Percentiles rank a stretch among this genome's conserved stretches.
Conservation (phyloP, 202 grass and related monocot genomes). For the Setaria italica region DNA sequence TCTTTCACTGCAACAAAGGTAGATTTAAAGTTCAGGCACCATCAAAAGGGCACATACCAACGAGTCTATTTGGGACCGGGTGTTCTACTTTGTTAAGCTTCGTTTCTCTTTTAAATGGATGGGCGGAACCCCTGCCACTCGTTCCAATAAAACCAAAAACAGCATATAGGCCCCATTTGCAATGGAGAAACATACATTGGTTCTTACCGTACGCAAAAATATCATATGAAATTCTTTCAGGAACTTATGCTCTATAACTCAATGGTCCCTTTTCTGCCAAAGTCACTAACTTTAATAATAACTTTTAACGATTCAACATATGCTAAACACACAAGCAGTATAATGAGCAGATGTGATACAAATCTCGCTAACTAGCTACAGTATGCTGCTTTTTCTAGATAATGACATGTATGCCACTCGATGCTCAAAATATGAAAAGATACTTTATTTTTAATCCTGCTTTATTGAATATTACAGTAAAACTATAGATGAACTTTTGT, state of each 20-base stretch:
- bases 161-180: constrained; percentile 7
- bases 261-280: constrained; percentile 8
- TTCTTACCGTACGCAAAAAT: not conserved
- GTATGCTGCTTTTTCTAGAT: not conserved
- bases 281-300: not conserved
- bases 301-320: not conserved
- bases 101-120: not conserved
- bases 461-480: not conserved
- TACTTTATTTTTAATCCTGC: not conserved
- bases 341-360: not conserved
- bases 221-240: constrained; percentile 14
- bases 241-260: constrained; percentile 21
- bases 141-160: constrained; percentile 5
- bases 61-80: not conserved
- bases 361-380: not conserved
- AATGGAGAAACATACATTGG: not conserved
- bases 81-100: not conserved
- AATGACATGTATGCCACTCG: constrained; percentile 12
- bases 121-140: not conserved
- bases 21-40: constrained; percentile 9
- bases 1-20: constrained; percentile 18
- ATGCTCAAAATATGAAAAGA: constrained; percentile 3
- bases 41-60: not conserved
- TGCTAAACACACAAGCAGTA: not conserved
- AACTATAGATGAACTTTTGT: constrained; percentile 33